Evolutionary conservation across 768 basidiomycete species (phyloP).

Genomic region (Ephemerocybe angulata): DNA sequence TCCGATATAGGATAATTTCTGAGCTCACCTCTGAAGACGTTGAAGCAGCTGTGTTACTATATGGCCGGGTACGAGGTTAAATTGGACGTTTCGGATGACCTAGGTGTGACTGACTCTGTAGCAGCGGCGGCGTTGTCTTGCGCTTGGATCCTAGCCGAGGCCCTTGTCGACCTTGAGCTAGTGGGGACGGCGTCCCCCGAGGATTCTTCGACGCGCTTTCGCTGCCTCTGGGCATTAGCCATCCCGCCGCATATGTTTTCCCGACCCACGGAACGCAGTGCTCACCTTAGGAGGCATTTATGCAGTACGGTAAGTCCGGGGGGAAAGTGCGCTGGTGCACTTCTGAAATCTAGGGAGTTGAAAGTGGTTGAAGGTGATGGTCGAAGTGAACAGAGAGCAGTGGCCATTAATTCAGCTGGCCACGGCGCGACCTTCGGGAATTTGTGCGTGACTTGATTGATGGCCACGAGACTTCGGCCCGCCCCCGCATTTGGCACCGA

Average conservation of each 20-base stretch:
- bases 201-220: slow-evolving; percentile 53
- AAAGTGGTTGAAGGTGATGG: not conserved
- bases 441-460: not conserved
- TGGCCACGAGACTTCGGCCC: no score
- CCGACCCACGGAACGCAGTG: not conserved
- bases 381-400: slow-evolving; percentile 1
- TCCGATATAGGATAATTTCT: no score
- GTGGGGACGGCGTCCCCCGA: slow-evolving; percentile 22
- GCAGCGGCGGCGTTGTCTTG: slow-evolving; percentile 28
- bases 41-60: not conserved
- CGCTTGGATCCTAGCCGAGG: slow-evolving; percentile 37
- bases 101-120: no score
- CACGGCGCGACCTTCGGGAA: not conserved
- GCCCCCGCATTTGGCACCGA: no score
- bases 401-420: not conserved
- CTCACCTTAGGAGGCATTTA: slow-evolving; percentile 38
- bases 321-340: not conserved
- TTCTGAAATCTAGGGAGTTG: not conserved
- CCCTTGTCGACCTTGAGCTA: slow-evolving; percentile 44
- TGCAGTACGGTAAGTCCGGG: not conserved
- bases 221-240: slow-evolving; percentile 33
- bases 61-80: not conserved
- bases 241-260: not conserved
- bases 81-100: slow-evolving; percentile 1
- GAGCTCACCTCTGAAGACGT: not conserved